These are phyloP conservation scores for Graphium sp. DNA, from an alignment of 2,329 filamentous ascomycete species.

Conservation along the genomic window DNA sequence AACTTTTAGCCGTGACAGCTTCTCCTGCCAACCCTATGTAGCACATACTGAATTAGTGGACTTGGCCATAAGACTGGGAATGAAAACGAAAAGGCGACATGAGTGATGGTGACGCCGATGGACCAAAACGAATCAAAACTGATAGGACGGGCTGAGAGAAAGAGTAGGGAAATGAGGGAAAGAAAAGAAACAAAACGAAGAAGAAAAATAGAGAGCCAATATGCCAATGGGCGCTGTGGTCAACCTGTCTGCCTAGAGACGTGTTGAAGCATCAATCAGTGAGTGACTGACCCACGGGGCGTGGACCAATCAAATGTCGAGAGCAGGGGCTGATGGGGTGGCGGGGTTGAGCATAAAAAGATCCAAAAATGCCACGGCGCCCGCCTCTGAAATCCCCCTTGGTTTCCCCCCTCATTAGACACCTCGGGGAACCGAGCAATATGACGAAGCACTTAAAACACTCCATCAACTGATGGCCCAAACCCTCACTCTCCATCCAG, in stretches of 20 bases:
- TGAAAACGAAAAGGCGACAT: background rate
- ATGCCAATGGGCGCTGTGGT: too few species aligned
- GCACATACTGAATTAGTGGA: constrained; percentile 1
- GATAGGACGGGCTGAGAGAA: too few species aligned
- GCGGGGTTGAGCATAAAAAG: constrained; percentile 25
- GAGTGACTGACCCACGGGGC: too few species aligned
- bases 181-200: too few species aligned
- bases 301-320: constrained; percentile 2
- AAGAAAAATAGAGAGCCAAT: too few species aligned
- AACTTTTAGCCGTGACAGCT: constrained; percentile 68
- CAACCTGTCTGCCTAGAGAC: too few species aligned
- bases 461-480: too few species aligned
- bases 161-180: too few species aligned
- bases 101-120: constrained; percentile 1
- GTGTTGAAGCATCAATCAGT: too few species aligned
- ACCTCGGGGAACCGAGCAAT: background rate
- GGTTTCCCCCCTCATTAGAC: constrained; percentile 14
- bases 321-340: constrained; percentile 3
- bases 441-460: constrained; percentile 3
- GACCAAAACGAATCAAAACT: too few species aligned
- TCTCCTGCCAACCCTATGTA: constrained; percentile 78
- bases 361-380: constrained; percentile 36
- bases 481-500: too few species aligned
- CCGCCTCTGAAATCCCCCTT: constrained; percentile 14
- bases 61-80: background rate